Evolutionary conservation across 2,329 filamentous ascomycete genomes (phyloP).

Genomic region (Sarocladium kiliense): DNA sequence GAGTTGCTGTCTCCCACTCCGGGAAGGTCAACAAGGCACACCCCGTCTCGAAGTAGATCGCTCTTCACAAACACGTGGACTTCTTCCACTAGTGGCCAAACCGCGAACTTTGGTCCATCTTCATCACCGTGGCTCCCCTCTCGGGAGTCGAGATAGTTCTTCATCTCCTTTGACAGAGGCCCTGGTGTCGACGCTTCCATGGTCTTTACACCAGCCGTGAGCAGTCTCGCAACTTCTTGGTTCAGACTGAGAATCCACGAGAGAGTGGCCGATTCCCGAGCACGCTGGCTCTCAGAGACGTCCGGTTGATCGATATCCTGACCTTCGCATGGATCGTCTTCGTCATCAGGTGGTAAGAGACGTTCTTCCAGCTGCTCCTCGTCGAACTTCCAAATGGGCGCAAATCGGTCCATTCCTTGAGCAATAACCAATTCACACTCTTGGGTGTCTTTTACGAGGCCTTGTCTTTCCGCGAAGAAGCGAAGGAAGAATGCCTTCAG

Average conservation of each 20-base stretch:
- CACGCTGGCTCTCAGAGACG: not conserved
- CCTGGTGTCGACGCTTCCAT: slow-evolving; percentile 10
- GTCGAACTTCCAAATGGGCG: slow-evolving; percentile 17
- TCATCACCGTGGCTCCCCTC: slow-evolving; percentile 6
- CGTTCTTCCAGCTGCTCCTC: slow-evolving; percentile 10
- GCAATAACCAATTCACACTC: slow-evolving; percentile 11
- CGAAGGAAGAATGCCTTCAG: slow-evolving; percentile 12
- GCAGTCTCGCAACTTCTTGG: not conserved
- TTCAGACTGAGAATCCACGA: slow-evolving; percentile 8
- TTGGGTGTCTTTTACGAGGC: not conserved
- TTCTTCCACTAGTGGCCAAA: slow-evolving; percentile 31
- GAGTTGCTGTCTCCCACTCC: slow-evolving; percentile 39
- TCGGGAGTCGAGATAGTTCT: slow-evolving; percentile 23
- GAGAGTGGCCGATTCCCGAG: not conserved
- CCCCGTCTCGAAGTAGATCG: slow-evolving; percentile 39
- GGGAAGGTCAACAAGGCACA: slow-evolving; percentile 48
- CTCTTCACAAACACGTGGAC: slow-evolving; percentile 39
- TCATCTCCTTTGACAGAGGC: slow-evolving; percentile 14
- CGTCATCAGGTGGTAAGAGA: not conserved
- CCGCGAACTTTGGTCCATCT: slow-evolving; percentile 13
- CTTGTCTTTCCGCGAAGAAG: not conserved
- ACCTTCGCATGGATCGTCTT: not conserved
- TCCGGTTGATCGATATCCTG: not conserved
- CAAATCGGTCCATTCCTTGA: slow-evolving; percentile 17
- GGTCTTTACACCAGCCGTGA: not conserved